A percentile compares a stretch with the other conserved stretches of the same genome.
These are phyloP conservation scores for Trebouxiophyceae sp. DNA, from an alignment of 163 green algal species.

Conservation along the genomic window DNA sequence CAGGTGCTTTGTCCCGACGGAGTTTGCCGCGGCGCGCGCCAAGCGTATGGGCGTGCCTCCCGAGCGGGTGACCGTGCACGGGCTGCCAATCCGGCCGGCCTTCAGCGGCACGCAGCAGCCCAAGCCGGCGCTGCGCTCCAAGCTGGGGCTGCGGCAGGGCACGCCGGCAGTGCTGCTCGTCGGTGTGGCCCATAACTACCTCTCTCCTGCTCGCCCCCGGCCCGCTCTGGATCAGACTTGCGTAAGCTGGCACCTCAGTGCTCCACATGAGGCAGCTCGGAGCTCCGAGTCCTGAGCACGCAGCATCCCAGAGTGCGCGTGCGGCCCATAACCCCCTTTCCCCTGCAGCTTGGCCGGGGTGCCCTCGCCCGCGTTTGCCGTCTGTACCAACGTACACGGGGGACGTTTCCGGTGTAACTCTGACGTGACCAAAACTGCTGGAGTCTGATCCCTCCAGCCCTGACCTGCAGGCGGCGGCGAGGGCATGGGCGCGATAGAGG, in stretches of 20 bases:
- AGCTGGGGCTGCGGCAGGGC: slow-evolving; percentile 51
- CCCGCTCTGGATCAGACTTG: too few relatives aligned
- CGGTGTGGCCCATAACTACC: too few relatives aligned
- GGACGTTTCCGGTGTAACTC: background rate
- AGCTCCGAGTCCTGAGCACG: too few relatives aligned
- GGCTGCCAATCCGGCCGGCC: slow-evolving; percentile 89
- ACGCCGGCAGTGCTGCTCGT: slow-evolving; percentile 77
- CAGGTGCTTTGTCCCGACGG: slow-evolving; percentile 93
- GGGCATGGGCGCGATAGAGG: slow-evolving; percentile 93
- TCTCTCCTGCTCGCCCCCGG: too few relatives aligned
- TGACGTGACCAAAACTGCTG: background rate
- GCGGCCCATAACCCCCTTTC: too few relatives aligned
- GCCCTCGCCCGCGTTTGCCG: too few relatives aligned
- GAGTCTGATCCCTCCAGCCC: too few relatives aligned
- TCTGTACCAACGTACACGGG: too few relatives aligned
- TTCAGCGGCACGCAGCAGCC: slow-evolving; percentile 63
- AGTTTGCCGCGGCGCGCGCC: slow-evolving; percentile 40
- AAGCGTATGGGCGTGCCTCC: slow-evolving; percentile 49
- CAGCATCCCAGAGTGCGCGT: too few relatives aligned
- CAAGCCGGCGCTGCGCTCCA: slow-evolving; percentile 41
- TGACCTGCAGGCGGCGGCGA: slow-evolving; percentile 77
- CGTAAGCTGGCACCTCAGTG: too few relatives aligned
- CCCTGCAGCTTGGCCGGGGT: too few relatives aligned
- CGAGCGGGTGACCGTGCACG: slow-evolving; percentile 34
- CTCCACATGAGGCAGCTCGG: too few relatives aligned